Conservation (phyloP, 2,329 filamentous ascomycete species). For the Fusarium keratoplasticum region DNA sequence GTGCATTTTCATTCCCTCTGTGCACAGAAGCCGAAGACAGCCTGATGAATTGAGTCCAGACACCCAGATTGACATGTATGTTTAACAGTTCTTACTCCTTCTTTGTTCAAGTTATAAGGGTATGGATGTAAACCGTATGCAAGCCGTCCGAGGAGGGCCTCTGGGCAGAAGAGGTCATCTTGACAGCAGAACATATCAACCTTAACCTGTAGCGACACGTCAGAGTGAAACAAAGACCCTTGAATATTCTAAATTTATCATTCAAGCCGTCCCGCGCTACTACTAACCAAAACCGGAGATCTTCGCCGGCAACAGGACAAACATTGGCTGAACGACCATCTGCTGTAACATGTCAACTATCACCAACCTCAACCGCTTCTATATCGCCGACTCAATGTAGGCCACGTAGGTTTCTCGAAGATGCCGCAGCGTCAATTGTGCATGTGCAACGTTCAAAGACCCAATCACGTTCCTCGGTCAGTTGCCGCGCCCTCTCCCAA, state of each 20-base stretch:
- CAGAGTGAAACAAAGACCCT: neutral
- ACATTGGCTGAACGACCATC: neutral
- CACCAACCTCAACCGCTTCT: neutral
- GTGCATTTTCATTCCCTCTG: conserved; percentile 32
- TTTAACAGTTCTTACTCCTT: neutral
- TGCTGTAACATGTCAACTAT: neutral
- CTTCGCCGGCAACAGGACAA: neutral
- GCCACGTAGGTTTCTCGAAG: neutral
- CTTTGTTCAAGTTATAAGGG: neutral
- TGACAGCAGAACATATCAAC: too few relatives aligned
- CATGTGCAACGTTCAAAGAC: neutral
- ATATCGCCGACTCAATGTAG: neutral
- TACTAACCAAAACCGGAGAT: neutral
- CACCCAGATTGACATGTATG: neutral
- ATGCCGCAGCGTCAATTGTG: neutral
- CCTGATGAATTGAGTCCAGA: neutral
- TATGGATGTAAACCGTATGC: neutral
- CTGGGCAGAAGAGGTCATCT: neutral
- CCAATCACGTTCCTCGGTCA: neutral
- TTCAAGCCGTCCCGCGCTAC: neutral
- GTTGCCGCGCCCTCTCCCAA: neutral
- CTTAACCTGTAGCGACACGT: neutral
- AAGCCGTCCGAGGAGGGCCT: neutral
- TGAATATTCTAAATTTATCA: neutral
- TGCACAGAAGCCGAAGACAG: conserved; percentile 14